These are phyloP conservation scores for Aureobasidium zeae DNA, from an alignment of 2,329 filamentous ascomycete genomes.

Conservation along the genomic window DNA sequence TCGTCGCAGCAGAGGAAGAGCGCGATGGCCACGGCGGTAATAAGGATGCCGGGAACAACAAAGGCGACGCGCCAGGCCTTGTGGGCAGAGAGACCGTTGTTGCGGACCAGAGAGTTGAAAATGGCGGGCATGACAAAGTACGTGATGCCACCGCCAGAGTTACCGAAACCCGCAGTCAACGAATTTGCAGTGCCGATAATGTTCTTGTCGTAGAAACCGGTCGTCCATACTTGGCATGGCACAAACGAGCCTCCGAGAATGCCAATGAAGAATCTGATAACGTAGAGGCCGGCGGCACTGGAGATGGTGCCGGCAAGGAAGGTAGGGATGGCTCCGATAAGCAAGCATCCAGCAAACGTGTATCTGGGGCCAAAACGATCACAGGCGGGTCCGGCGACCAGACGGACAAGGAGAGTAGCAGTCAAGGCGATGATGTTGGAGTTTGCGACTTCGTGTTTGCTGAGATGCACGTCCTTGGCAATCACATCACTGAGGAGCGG, in stretches of 20 bases:
- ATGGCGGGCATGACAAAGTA: slow-evolving; percentile 92
- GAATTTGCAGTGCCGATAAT: slow-evolving; percentile 84
- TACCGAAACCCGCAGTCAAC: slow-evolving; percentile 74
- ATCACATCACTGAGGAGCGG: slow-evolving; percentile 73
- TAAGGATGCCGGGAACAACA: slow-evolving; percentile 71
- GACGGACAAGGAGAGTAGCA: slow-evolving; percentile 65
- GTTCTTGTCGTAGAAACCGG: slow-evolving; percentile 88
- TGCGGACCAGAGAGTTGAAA: slow-evolving; percentile 61
- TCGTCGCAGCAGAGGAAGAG: slow-evolving; percentile 71
- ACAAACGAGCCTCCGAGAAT: slow-evolving; percentile 72
- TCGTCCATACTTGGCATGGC: slow-evolving; percentile 86
- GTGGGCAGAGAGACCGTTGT: slow-evolving; percentile 52
- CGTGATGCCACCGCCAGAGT: slow-evolving; percentile 80
- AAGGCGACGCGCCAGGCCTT: slow-evolving; percentile 79
- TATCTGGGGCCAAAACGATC: slow-evolving; percentile 72
- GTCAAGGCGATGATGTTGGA: slow-evolving; percentile 80
- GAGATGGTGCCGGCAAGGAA: slow-evolving; percentile 71
- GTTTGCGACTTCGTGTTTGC: slow-evolving; percentile 64
- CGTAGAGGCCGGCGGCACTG: slow-evolving; percentile 57
- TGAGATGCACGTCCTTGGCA: slow-evolving; percentile 65
- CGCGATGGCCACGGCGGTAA: slow-evolving; percentile 54
- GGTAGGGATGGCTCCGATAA: slow-evolving; percentile 70
- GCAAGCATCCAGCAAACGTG: slow-evolving; percentile 69
- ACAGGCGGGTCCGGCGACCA: slow-evolving; percentile 73
- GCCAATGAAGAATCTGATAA: slow-evolving; percentile 70